Conservation (phyloP, 306 rosid genomes). For the Cucurbita argyrosperma region DNA sequence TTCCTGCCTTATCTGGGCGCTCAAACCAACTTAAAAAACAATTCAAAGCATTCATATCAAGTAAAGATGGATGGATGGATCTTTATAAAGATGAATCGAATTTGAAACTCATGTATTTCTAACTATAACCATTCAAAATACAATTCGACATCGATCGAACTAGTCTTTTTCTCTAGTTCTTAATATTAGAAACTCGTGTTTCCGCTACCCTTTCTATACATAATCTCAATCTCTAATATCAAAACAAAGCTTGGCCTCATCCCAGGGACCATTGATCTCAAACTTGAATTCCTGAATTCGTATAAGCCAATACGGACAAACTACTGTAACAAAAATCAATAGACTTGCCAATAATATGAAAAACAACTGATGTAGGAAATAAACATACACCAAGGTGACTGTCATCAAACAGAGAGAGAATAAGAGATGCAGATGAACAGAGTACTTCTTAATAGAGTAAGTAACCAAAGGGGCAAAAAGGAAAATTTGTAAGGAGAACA, state of each 20-base stretch:
- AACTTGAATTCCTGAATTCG: constrained; percentile 78
- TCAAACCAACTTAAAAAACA: too few relatives aligned
- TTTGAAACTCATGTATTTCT: background rate
- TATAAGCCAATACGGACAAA: constrained; percentile 86
- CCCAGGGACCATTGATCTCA: constrained; percentile 96
- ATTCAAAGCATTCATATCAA: too few relatives aligned
- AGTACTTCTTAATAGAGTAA: constrained; percentile 60
- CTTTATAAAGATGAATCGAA: background rate
- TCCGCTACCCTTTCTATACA: background rate
- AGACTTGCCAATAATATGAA: constrained; percentile 48
- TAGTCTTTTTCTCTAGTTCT: background rate
- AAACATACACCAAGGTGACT: constrained; percentile 46
- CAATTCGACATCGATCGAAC: background rate
- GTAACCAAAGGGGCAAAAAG: constrained; percentile 82
- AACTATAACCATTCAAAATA: background rate
- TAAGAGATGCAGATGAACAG: constrained; percentile 49
- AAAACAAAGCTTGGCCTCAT: constrained; percentile 91
- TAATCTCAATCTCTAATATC: constrained; percentile 55
- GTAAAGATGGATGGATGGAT: too few relatives aligned
- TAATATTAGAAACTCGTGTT: background rate
- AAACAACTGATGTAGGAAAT: constrained; percentile 35
- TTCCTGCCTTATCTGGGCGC: too few relatives aligned
- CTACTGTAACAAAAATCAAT: constrained; percentile 56
- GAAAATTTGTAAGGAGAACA: constrained; percentile 77
- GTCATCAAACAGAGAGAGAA: constrained; percentile 53